Evolutionary conservation across 306 rosid species (phyloP), one percentile per base, ranked within the genome.

Genomic region (Begonia peltatifolia): DNA sequence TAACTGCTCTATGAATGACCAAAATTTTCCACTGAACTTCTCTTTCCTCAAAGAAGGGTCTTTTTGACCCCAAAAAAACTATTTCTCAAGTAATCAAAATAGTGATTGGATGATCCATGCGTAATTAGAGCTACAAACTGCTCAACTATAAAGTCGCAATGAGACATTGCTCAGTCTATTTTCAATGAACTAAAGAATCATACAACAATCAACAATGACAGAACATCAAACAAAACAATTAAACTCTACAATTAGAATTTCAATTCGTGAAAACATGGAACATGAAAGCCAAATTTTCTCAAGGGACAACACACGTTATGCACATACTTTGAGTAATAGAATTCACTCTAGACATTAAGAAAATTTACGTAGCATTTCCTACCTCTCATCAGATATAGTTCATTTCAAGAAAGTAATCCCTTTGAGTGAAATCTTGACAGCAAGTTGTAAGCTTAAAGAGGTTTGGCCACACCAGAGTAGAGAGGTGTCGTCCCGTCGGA

Each of bases 391-490:
- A 92, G 76, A 92, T 86, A 25, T 96, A 92, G 66, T 92, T 92
- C 96, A 92, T 92, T 82, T 92, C 99, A 60, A 92, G 94, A 66
- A 86, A 86, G 73, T 92, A 92, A 56, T 70, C 71, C 99, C 79
- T 84, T 86, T 86, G 41, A 92, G 79, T 54, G 86, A 81, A 92
- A 86, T 92, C 63, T 81, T 70, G 2, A 92, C 95, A 0, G 99
- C 99, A 0, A 17, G 18, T 1, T 17, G 18, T 17, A 17, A 17
- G 18, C 18, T 17, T 17, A 17, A 17, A 17, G 18, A 17, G 18
- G 18, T 1, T 17, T 17, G 18, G 18, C 1, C 18, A 17, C 1
- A 1, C 18, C 18, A 17, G 18, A 17, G 18, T 17, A 1, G 18
- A 17, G 18, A 17, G 18, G 18, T 17, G 18, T 17, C 1, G 18